These are phyloP conservation scores for Nicotiana knightiana DNA, from an alignment of 257 asterid genomes.

Conservation along the genomic window DNA sequence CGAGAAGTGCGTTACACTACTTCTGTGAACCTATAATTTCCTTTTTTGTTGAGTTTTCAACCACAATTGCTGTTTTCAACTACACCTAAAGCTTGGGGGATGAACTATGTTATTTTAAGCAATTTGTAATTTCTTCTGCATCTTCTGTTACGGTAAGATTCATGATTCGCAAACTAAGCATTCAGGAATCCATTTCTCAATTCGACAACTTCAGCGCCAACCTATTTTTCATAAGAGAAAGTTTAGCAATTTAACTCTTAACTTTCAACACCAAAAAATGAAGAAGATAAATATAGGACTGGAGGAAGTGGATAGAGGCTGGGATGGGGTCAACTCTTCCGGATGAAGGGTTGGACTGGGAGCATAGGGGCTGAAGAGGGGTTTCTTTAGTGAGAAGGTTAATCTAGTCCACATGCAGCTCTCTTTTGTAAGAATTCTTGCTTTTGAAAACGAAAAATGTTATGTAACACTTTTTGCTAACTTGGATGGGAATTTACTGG, in stretches of 20 bases:
- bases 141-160: background rate
- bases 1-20: background rate
- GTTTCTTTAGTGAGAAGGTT: background rate
- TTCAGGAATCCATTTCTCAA: background rate
- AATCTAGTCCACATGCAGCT: slow-evolving; percentile 2
- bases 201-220: background rate
- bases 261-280: background rate
- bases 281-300: background rate
- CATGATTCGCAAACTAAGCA: background rate
- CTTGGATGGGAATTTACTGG: background rate
- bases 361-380: background rate
- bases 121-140: background rate
- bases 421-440: background rate
- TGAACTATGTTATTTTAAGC: background rate
- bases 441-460: background rate
- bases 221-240: background rate
- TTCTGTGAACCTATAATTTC: background rate
- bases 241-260: background rate
- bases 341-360: background rate
- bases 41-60: slow-evolving; percentile 1
- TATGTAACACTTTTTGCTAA: background rate
- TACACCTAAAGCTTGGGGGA: background rate
- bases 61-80: background rate
- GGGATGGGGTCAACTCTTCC: background rate
- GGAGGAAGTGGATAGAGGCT: background rate